Base-by-base conservation (phyloP, 2,329 filamentous ascomycete genomes). In the Lasiodiplodia citricola region DNA sequence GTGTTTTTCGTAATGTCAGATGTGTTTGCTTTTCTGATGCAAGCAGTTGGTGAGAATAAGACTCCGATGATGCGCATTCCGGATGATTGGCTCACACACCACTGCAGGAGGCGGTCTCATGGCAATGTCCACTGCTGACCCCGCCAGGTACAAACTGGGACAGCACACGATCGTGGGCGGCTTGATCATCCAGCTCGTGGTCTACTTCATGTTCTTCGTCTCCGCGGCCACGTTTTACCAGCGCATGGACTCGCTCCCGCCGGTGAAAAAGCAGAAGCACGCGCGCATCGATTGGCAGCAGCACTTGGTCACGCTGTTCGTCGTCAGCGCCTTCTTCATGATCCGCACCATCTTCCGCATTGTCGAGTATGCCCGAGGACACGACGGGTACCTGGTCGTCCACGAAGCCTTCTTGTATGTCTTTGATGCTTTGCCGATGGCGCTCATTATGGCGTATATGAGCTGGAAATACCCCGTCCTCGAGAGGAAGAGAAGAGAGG, bases 201-300 rank as follows among this genome's bases (percentile, higher is more conserved):
- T 84, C 71, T 87, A 87, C 73, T 75, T 80, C 16, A 79, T 85
- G 66, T 87, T 87, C 77, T 79, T 83, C 69, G 71, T 78, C 69
- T 52, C 77, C 63, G 68, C 72, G 10, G 74, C 73, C 2, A 55
- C 76, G 63, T 79, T 77, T 70, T 71, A 79, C 60, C 38, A 70
- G 0, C 71, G 76, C 14, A 65, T 77, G 62, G 38, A 55, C 14
- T 37, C 52, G 18, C 55, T 60, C 8, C 75, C 76, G 1, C 74
- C 72, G 2, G 52, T 38, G 16, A 44, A 62, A 21, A 44, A 28
- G 57, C 57, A 62, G 38, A 62, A 28, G 16, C 57, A 57, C 1
- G 35, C 57, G 6, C 38, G 25, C 10, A 62, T 62, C 57, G 16
- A 47, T 10, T 62, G 57, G 57, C 38, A 35, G 4, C 37, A 50